Evolutionary conservation across 192 early-diverging fungal species (phyloP).

Genomic region (Backusella psychrophila): DNA sequence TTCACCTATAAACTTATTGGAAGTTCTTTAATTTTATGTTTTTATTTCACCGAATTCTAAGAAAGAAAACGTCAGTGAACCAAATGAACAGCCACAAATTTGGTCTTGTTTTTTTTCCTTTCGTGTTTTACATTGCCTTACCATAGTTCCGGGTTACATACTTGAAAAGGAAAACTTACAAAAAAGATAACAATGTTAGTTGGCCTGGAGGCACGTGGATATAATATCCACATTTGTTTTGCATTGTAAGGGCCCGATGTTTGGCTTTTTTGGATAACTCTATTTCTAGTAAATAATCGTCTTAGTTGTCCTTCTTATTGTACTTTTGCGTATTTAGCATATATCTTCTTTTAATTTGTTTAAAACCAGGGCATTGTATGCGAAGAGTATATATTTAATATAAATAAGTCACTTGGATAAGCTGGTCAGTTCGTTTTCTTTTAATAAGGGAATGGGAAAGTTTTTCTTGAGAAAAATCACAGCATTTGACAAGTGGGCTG

Average conservation of each 20-base stretch:
- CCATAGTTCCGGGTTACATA: not conserved
- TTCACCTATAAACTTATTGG: not conserved
- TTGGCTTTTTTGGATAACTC: not conserved
- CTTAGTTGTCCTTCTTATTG: not conserved
- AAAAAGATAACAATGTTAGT: not conserved
- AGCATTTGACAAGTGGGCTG: not conserved
- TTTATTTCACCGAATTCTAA: not conserved
- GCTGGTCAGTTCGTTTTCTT: not conserved
- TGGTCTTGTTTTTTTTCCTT: not conserved
- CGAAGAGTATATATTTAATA: not conserved
- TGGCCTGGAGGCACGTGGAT: not conserved
- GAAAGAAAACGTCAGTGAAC: not conserved
- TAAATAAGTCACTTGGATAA: too few relatives aligned
- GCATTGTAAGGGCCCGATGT: not conserved
- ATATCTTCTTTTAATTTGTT: not conserved
- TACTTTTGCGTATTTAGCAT: not conserved
- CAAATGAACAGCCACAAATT: not conserved
- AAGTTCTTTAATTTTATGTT: not conserved
- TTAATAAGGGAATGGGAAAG: not conserved
- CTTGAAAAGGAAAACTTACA: not conserved
- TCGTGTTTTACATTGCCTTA: not conserved
- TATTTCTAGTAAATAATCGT: not conserved
- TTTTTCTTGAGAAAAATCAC: not conserved
- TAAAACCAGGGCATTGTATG: not conserved
- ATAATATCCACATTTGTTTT: not conserved